phyloP scores from a whole-genome alignment of 805 yeast species.

The Spathaspora passalidarum region DNA sequence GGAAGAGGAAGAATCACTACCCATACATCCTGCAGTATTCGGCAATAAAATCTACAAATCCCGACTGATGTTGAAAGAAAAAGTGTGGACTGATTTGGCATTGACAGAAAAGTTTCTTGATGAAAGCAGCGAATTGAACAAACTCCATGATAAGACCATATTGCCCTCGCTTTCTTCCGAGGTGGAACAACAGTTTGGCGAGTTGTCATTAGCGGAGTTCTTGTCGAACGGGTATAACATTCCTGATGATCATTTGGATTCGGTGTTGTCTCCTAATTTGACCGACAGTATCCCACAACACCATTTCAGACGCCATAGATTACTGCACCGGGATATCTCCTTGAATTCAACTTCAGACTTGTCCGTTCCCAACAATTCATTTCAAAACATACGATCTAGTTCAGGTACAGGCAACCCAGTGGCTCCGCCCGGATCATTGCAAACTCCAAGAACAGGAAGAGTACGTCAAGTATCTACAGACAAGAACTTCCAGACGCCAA shows the following conservation, averaged over 20 bases:
- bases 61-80: constrained; percentile 25
- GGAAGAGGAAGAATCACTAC: constrained; percentile 35
- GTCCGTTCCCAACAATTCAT: constrained; percentile 19
- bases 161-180: constrained; percentile 24
- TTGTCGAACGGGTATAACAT: constrained; percentile 29
- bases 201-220: constrained; percentile 28
- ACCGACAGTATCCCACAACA: constrained; percentile 5
- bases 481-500: constrained; percentile 40
- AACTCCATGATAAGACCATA: constrained; percentile 28
- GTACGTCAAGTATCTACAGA: constrained; percentile 38
- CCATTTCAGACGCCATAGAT: constrained; percentile 20
- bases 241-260: constrained; percentile 8
- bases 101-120: constrained; percentile 26
- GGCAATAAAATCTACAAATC: constrained; percentile 40
- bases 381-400: constrained; percentile 13
- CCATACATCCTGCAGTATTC: constrained; percentile 30
- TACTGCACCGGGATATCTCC: constrained; percentile 32
- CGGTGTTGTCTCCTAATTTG: background rate
- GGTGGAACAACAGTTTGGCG: constrained; percentile 13
- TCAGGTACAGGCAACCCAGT: too few species aligned
- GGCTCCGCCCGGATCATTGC: constrained; percentile 17
- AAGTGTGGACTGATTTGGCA: constrained; percentile 34
- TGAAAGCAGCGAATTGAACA: constrained; percentile 8
- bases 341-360: constrained; percentile 27
- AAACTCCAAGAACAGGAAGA: constrained; percentile 39